Evolutionary conservation across 2,329 filamentous ascomycete species (phyloP).

Genomic region (Chrysosporium queenslandicum): DNA sequence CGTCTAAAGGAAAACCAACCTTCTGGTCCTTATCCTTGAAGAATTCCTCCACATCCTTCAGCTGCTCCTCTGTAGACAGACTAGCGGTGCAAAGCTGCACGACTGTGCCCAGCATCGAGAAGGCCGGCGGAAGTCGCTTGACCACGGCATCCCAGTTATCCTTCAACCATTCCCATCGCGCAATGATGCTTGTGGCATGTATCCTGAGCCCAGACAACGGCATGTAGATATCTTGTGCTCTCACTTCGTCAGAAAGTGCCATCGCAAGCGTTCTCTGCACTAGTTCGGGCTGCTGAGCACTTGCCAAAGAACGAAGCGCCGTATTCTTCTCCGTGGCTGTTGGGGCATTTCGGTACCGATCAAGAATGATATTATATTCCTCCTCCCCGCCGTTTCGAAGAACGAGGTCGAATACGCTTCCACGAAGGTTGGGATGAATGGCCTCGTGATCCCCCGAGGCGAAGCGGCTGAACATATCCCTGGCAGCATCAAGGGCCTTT

Average conservation of each 20-base stretch:
- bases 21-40: slow-evolving; percentile 74
- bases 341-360: slow-evolving; percentile 63
- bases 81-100: slow-evolving; percentile 72
- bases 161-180: slow-evolving; percentile 73
- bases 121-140: slow-evolving; percentile 71
- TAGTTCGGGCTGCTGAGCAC: slow-evolving; percentile 64
- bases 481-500: slow-evolving; percentile 64
- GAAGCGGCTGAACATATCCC: slow-evolving; percentile 85
- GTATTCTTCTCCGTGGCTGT: slow-evolving; percentile 87
- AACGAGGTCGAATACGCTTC: slow-evolving; percentile 74
- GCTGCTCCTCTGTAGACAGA: slow-evolving; percentile 67
- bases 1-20: slow-evolving; percentile 37
- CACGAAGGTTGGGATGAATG: slow-evolving; percentile 83
- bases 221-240: slow-evolving; percentile 90
- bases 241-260: slow-evolving; percentile 69
- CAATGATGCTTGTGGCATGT: slow-evolving; percentile 66
- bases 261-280: slow-evolving; percentile 72
- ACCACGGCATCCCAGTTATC: slow-evolving; percentile 78
- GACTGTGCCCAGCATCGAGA: slow-evolving; percentile 75
- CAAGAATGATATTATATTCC: slow-evolving; percentile 70
- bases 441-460: slow-evolving; percentile 66
- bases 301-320: slow-evolving; percentile 71
- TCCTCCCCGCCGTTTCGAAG: slow-evolving; percentile 74
- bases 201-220: slow-evolving; percentile 68
- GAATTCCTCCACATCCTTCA: slow-evolving; percentile 67